Conservation (phyloP, 2,329 filamentous ascomycete genomes). For the Eutypella sp. region DNA sequence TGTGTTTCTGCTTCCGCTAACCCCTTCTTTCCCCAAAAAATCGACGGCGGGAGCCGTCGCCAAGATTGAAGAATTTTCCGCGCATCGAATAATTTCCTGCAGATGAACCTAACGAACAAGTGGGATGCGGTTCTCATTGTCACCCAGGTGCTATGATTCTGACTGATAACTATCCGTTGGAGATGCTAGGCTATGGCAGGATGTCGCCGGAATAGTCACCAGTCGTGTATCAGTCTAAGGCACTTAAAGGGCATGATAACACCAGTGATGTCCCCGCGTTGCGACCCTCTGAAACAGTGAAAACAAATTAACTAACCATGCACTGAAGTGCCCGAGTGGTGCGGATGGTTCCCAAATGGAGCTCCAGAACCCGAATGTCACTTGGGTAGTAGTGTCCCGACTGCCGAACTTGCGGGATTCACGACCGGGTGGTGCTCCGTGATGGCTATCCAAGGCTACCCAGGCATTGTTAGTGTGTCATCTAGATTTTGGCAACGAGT, state of each 20-base stretch:
- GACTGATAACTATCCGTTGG: background rate
- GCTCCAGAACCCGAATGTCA: constrained; percentile 19
- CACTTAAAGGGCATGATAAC: background rate
- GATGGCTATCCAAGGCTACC: too few relatives aligned
- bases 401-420: constrained; percentile 24
- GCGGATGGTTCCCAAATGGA: constrained; percentile 19
- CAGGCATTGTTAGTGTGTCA: too few relatives aligned
- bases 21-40: background rate
- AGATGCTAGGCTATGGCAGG: too few relatives aligned
- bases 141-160: background rate
- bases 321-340: constrained; percentile 12
- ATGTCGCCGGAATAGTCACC: background rate
- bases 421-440: constrained; percentile 23
- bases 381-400: constrained; percentile 19
- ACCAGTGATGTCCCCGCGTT: background rate
- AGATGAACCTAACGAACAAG: background rate
- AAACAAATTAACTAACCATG: constrained; percentile 3
- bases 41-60: background rate
- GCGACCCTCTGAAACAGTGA: background rate
- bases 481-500: too few relatives aligned
- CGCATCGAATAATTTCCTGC: background rate
- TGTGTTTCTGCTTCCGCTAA: background rate
- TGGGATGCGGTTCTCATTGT: background rate
- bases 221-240: background rate
- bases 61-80: too few relatives aligned